Evolutionary conservation across 2,329 filamentous ascomycete species (phyloP), one percentile per base, ranked within the genome.

Genomic region (Chalaropsis ovoidea): DNA sequence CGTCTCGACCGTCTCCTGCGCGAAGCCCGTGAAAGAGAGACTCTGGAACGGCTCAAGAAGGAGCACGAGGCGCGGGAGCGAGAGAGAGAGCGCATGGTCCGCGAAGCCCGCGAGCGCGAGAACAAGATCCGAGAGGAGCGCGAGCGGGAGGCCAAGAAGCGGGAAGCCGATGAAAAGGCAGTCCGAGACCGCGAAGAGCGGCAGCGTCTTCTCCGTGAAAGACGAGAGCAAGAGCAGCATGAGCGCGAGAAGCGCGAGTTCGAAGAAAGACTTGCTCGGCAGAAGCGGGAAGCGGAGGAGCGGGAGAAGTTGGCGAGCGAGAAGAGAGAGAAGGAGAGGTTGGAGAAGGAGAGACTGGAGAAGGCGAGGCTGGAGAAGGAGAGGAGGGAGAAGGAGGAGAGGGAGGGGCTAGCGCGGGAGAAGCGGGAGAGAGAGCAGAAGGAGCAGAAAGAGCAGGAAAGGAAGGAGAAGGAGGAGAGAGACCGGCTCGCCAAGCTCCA

Each of bases 61-160:
- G 65, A 72, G 62, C 17, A n/a, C 6, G 43, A 67, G 22, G 62
- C 56, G 13, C 43, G 43, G 72, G 88, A 87, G 87, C 70, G 93
- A 91, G 80, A 91, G 35, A 35, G 65, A 64, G 62, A 61, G n/a
- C 65, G 61, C 27, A 61, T 67, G 54, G 56, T 67, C 31, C 42
- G 42, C 35, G 62, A 63, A 35, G 65, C 65, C 45, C 62, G 65
- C 7, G 65, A 61, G 22, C 62, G 65, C 4, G 65, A 67, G 47
- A 62, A 10, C 5, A 64, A 61, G 54, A 24, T 64, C 22, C 49
- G 62, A 94, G 65, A 64, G n/a, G 62, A 67, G 31, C 58, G 60
- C n/a, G 61, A 62, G 15, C 35, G 27, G 15, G 65, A 66, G 27
- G 65, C 65, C 10, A 58, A 41, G 24, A 54, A 64, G 27, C 41